phyloP scores from a whole-genome alignment of 225 moss, liverwort and hornwort species.

The Lunularia cruciata region DNA sequence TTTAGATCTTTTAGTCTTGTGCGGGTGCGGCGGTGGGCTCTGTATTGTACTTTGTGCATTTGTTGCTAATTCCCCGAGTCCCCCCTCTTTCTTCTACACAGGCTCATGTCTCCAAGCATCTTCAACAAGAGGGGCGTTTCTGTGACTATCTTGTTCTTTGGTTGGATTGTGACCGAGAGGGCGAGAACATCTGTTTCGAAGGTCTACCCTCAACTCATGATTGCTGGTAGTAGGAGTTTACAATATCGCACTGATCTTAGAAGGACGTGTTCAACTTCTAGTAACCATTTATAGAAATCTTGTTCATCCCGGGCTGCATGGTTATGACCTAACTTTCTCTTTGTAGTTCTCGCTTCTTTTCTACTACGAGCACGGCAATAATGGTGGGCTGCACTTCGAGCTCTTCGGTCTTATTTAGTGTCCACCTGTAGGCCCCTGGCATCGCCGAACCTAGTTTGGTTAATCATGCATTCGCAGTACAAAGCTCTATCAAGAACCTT shows the following conservation, averaged over 20 bases:
- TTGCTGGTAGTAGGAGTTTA: constrained; percentile 1
- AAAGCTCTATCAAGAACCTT: too few relatives aligned
- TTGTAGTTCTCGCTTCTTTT: too few relatives aligned
- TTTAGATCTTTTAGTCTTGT: neutral
- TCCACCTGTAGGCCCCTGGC: too few relatives aligned
- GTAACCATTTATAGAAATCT: too few relatives aligned
- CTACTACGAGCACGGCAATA: too few relatives aligned
- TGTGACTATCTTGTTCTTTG: constrained; percentile 93
- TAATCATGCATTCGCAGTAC: too few relatives aligned
- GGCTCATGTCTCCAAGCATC: constrained; percentile 99
- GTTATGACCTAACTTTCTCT: too few relatives aligned
- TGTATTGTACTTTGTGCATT: neutral
- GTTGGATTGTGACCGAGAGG: constrained; percentile 99
- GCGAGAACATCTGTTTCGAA: constrained; percentile 98
- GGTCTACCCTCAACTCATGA: constrained; percentile 41
- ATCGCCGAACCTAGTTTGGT: too few relatives aligned
- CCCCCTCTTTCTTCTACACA: constrained; percentile 7
- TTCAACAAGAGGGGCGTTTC: constrained; percentile 92
- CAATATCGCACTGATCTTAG: neutral
- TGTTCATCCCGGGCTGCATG: too few relatives aligned
- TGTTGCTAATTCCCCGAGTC: neutral
- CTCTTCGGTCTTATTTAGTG: too few relatives aligned
- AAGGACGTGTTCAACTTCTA: neutral
- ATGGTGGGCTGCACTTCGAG: too few relatives aligned
- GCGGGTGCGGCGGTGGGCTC: neutral